Evolutionary conservation across 306 rosid genomes (phyloP).

Genomic region (Vigna trinervia): DNA sequence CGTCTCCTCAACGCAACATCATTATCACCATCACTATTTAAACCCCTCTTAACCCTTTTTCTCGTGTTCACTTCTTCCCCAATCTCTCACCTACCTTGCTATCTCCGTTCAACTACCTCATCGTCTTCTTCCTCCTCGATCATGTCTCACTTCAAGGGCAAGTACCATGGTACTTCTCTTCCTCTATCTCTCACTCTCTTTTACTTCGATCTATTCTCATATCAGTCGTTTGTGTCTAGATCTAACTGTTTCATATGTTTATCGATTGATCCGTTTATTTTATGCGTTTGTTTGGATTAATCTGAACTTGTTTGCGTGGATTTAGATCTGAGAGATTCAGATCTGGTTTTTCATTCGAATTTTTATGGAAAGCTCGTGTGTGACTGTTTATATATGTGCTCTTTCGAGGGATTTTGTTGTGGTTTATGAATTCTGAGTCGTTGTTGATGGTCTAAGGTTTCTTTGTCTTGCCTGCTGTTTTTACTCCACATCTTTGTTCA

Average conservation of each 20-base stretch:
- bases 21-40: not conserved
- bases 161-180: conserved; percentile 45
- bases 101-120: not conserved
- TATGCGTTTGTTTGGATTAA: not conserved
- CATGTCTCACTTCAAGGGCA: conserved; percentile 55
- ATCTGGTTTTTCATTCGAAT: conserved; percentile 8
- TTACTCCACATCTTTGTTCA: not conserved
- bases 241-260: not conserved
- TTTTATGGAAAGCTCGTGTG: not conserved
- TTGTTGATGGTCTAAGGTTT: not conserved
- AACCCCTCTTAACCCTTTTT: not conserved
- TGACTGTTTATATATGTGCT: not conserved
- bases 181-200: not conserved
- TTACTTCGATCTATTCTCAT: not conserved
- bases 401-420: not conserved
- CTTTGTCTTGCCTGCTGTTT: not conserved
- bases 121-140: not conserved
- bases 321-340: conserved; percentile 14
- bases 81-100: not conserved
- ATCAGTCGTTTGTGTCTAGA: not conserved
- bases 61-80: not conserved
- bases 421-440: not conserved
- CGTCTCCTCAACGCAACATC: conserved; percentile 13
- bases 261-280: not conserved
- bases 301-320: not conserved